Evolutionary conservation across 306 rosid genomes (phyloP), one percentile per base, ranked within the genome.

Genomic region (Sindora glabra): DNA sequence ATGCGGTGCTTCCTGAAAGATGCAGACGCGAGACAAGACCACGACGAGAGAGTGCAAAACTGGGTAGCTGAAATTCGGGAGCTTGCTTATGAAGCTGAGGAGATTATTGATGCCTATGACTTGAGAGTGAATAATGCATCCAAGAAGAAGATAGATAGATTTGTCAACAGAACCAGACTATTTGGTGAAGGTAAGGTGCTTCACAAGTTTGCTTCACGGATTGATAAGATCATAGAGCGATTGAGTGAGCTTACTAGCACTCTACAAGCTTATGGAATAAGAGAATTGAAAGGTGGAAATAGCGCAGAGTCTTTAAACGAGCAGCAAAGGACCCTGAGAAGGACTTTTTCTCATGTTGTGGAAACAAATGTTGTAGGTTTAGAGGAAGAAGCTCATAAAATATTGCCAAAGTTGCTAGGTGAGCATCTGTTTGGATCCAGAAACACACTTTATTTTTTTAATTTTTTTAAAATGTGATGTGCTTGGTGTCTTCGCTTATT

Each of bases 1-100:
- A 80, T 80, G 81, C 68, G 62, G 22, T 65, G 76, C 59, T 83
- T 77, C 70, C 52, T 80, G 22, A 65, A 53, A 56, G 82, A 83
- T 47, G 84, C 82, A 10, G 82, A 77, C 33, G 55, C 53, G 26
- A 74, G 47, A 62, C 76, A 69, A 37, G 53, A 51, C 27, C 69
- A 71, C 65, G 56, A 54, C 48, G 74, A 65, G 42, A 67, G 45
- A 6, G 45, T 71, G 1, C 64, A 30, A 14, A 77, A 75, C 54
- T 72, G 69, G 77, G 62, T 74, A 59, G 56, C 65, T 3, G 80
- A 83, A 47, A 65, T 83, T n/a, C 63, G 73, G 68, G 48, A 71
- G 12, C 19, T 71, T 57, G 80, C 86, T 32, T 75, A 72, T 32
- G 73, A 77, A 37, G 74, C 69, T 15, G 82, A 77, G 69, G 80